Evolutionary conservation across 2,329 filamentous ascomycete genomes (phyloP), one percentile per base, ranked within the genome.

Genomic region (Clonostachys chloroleuca): DNA sequence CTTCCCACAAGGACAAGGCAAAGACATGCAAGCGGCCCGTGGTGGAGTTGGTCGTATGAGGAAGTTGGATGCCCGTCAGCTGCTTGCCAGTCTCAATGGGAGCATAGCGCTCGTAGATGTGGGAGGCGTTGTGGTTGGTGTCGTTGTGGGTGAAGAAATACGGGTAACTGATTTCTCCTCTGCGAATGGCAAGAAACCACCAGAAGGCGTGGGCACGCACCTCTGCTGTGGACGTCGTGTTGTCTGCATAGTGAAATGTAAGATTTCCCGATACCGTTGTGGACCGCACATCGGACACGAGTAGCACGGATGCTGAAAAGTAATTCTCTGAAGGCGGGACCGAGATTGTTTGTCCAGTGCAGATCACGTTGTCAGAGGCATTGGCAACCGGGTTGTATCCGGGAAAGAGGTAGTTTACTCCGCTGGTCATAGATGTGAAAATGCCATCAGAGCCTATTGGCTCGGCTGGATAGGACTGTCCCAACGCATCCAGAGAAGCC

Each of bases 31-130:
- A 56, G 20, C 69, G 54, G 10, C 67, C 64, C 6, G 59, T 60
- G 0, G 63, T 65, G 2, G 56, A 54, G 12, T 64, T 66, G 2
- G 62, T 61, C 7, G 63, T 67, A 10, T 62, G 56, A 0, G 73
- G 72, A 42, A 77, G 53, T 1, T 62, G 66, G 17, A 77, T 63
- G 7, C 65, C 59, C 4, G 47, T 51, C 10, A 77, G 55, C 14
- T 52, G 57, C 53, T 72, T 74, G 2, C 61, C 61, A 0, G 62
- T 56, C 8, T 63, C 57, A 9, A 77, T 47, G 4, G 64, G 50
- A 0, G 63, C 65, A 2, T 67, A 68, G 36, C 65, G 65, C 56
- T 77, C 72, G 44, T 70, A 76, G 17, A 76, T 69, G 51, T 72
- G 66, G 5, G 65, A 63, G 4, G 60, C 64, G 51, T 74, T 74